Base-by-base conservation (phyloP, 2,329 filamentous ascomycete genomes). In the Neonectria sp. region DNA sequence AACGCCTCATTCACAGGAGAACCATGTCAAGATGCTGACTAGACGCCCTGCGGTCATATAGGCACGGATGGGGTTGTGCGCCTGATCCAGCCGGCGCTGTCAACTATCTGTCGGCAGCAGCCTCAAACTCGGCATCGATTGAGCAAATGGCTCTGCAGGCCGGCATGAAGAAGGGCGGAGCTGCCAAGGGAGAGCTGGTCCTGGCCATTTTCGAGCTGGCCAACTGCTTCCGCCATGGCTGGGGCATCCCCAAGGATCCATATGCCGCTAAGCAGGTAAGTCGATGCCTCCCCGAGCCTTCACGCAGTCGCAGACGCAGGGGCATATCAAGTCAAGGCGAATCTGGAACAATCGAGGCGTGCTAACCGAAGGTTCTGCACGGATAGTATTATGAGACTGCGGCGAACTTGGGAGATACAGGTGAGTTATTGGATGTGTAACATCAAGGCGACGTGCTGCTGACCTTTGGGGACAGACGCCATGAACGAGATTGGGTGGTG, bases 401-500 rank as follows among this genome's bases (percentile, higher is more conserved):
- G 31, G 96, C 96, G 68, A 98, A 99, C 80, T 84, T 99, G 72
- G 96, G 96, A 68, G 96, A 99, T 81, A 94, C 93, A 51, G 89
- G 89, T 90, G 81, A 77, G 88, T 81, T 63, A 51, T 63, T 66
- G 56, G 60, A 63, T 51, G 35, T 48, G 37, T 27, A 35, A 68
- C 31, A 48, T 35, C 46, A 35, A 37, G 55, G 51, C 53, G 61
- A 58, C 65, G 55, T 53, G 59, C 31, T 35, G 49, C 65, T 69
- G 48, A 68, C 60, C 52, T 55, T 49, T 40, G 15, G 60, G 62
- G 67, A 68, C 74, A 91, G 96, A 99, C 84, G 96, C 95, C 65
- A 97, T 98, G 95, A 97, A 98, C 79, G 95, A 98, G 82, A 92
- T 92, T 60, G 96, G 91, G 40, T 97, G 95, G 94, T 99, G 96